A percentile compares a stretch with the other conserved stretches of the same genome.
Conservation (phyloP, 805 yeast genomes). For the Yarrowia deformans region DNA sequence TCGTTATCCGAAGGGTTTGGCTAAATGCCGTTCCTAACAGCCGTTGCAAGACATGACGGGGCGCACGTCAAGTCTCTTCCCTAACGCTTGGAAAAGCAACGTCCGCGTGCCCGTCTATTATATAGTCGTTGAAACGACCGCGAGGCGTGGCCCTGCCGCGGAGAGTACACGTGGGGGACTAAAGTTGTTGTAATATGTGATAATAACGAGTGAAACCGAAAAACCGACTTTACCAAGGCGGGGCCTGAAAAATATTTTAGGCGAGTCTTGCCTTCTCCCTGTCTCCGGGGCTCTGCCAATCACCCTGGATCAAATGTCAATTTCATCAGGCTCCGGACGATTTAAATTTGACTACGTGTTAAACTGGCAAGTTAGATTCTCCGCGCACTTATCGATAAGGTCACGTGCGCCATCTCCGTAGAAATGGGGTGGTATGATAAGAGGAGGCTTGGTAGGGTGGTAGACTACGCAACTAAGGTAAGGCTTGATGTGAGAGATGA, state of each 20-base stretch:
- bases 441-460: too few relatives aligned
- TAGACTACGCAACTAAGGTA: too few relatives aligned
- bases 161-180: constrained; percentile 20
- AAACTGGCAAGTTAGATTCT: constrained; percentile 8
- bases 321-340: constrained; percentile 1
- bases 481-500: too few relatives aligned
- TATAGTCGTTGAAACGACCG: background rate
- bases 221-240: constrained; percentile 28
- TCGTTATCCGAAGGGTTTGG: constrained; percentile 6
- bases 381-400: constrained; percentile 3
- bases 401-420: constrained; percentile 7
- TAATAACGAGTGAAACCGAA: background rate
- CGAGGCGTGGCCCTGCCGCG: background rate
- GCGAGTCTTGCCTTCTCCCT: background rate
- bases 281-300: background rate
- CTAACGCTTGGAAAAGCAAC: too few relatives aligned
- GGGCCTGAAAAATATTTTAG: background rate
- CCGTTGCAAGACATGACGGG: background rate
- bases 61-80: too few relatives aligned
- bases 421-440: background rate
- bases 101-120: background rate
- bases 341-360: constrained; percentile 24
- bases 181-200: constrained; percentile 29
- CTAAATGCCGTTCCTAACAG: constrained; percentile 1
- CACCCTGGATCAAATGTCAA: background rate